phyloP scores from a whole-genome alignment of 2,329 filamentous ascomycete genomes.

The Penicillium decumbens region DNA sequence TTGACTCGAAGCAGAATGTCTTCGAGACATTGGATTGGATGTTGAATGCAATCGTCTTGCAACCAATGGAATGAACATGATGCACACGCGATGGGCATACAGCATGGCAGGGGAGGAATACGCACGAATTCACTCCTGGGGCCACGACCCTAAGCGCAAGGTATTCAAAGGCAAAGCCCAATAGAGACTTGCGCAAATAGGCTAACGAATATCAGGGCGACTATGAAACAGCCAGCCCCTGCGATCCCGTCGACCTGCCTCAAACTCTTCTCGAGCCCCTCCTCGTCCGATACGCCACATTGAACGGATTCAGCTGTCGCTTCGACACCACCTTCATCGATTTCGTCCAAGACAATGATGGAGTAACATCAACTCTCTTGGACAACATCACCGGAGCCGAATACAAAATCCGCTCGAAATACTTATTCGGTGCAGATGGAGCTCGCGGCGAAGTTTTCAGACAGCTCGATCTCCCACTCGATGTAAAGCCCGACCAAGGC shows the following conservation, averaged over 20 bases:
- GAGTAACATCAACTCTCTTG: conserved; percentile 32
- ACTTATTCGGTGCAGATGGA: conserved; percentile 58
- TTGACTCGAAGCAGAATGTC: conserved; percentile 42
- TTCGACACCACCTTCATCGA: conserved; percentile 42
- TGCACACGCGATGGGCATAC: conserved; percentile 51
- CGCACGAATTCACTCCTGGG: conserved; percentile 50
- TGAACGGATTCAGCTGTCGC: conserved; percentile 40
- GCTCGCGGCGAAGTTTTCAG: conserved; percentile 45
- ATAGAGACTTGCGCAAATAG: not conserved
- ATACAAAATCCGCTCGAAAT: conserved; percentile 51
- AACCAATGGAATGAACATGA: conserved; percentile 42
- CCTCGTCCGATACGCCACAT: conserved; percentile 42
- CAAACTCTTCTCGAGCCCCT: conserved; percentile 50
- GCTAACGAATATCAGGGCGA: conserved; percentile 33
- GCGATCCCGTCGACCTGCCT: conserved; percentile 43
- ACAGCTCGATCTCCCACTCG: conserved; percentile 47
- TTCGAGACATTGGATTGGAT: conserved; percentile 52
- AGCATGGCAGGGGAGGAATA: conserved; percentile 53
- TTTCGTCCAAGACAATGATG: conserved; percentile 27
- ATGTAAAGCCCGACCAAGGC: conserved; percentile 45
- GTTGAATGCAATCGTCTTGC: conserved; percentile 37
- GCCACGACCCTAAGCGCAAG: conserved; percentile 44
- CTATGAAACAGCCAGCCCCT: conserved; percentile 44
- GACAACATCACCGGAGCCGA: conserved; percentile 36
- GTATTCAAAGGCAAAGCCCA: conserved; percentile 21